Conservation (phyloP, 768 basidiomycete genomes). For the Boletus reticulatus region DNA sequence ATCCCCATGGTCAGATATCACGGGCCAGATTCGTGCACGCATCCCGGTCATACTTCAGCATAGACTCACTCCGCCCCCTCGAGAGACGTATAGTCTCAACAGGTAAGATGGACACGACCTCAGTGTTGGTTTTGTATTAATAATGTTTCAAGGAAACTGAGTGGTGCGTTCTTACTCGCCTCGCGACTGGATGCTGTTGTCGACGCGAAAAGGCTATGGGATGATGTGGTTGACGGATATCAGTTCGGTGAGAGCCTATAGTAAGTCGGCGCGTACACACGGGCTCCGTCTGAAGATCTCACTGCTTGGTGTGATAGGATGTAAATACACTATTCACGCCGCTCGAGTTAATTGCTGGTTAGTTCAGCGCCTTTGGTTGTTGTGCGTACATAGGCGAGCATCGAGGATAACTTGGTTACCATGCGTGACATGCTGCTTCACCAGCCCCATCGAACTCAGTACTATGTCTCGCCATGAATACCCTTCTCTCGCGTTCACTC, state of each 20-base stretch:
- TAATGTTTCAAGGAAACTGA: slow-evolving; percentile 54
- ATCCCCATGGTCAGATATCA: slow-evolving; percentile 41
- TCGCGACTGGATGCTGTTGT: slow-evolving; percentile 71
- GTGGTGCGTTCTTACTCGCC: slow-evolving; percentile 78
- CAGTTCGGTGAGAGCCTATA: neutral
- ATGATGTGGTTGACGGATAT: slow-evolving; percentile 48
- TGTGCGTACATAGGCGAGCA: too few species aligned
- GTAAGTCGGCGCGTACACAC: too few species aligned
- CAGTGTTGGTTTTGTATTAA: neutral
- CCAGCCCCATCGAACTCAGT: slow-evolving; percentile 8
- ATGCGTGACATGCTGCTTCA: too few species aligned
- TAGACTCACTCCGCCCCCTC: slow-evolving; percentile 87
- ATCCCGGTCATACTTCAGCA: slow-evolving; percentile 91
- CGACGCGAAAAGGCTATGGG: slow-evolving; percentile 76
- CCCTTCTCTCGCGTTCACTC: slow-evolving; percentile 23
- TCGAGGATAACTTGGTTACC: too few species aligned
- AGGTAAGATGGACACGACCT: slow-evolving; percentile 45
- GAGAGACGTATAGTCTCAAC: slow-evolving; percentile 94
- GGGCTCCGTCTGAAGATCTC: neutral
- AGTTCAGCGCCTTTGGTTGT: too few species aligned
- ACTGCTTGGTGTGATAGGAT: neutral
- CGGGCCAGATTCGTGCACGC: slow-evolving; percentile 67
- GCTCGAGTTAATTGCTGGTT: neutral
- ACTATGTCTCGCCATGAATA: slow-evolving; percentile 17
- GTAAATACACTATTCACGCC: neutral